A percentile compares a stretch with the other conserved stretches of the same genome.
phyloP scores from a whole-genome alignment of 2,329 filamentous ascomycete species.

The Ophidiomyces ophidiicola region DNA sequence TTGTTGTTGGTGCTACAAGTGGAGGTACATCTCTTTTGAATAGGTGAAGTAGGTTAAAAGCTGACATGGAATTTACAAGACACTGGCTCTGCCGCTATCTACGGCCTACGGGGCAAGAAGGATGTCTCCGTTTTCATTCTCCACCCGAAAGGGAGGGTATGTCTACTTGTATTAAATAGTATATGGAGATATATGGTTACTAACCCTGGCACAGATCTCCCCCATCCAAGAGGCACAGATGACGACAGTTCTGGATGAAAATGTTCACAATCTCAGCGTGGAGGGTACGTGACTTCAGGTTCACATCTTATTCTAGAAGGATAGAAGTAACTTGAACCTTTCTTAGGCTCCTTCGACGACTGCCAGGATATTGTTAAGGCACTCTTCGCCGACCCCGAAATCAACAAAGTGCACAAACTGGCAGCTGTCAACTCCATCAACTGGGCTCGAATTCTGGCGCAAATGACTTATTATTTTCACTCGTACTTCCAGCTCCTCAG shows the following conservation, averaged over 20 bases:
- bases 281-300: slow-evolving; percentile 45
- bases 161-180: no score
- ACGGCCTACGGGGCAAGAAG: slow-evolving; percentile 87
- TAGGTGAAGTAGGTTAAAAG: background rate
- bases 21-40: slow-evolving; percentile 45
- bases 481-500: slow-evolving; percentile 73
- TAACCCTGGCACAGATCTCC: no score
- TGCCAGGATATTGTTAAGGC: slow-evolving; percentile 96
- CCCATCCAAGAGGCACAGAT: slow-evolving; percentile 94
- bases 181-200: no score
- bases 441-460: slow-evolving; percentile 85
- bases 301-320: no score
- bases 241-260: slow-evolving; percentile 81
- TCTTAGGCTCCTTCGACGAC: slow-evolving; percentile 69
- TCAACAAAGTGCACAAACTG: slow-evolving; percentile 70
- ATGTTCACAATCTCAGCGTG: slow-evolving; percentile 85
- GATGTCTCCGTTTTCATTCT: slow-evolving; percentile 95
- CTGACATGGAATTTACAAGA: slow-evolving; percentile 18
- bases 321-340: slow-evolving; percentile 1
- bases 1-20: slow-evolving; percentile 74
- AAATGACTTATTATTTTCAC: slow-evolving; percentile 95
- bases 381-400: slow-evolving; percentile 72
- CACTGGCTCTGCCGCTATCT: slow-evolving; percentile 90
- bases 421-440: slow-evolving; percentile 96
- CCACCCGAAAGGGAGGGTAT: slow-evolving; percentile 65